Evolutionary conservation across 768 basidiomycete genomes (phyloP).

Genomic region (Tubosaeta sp.): DNA sequence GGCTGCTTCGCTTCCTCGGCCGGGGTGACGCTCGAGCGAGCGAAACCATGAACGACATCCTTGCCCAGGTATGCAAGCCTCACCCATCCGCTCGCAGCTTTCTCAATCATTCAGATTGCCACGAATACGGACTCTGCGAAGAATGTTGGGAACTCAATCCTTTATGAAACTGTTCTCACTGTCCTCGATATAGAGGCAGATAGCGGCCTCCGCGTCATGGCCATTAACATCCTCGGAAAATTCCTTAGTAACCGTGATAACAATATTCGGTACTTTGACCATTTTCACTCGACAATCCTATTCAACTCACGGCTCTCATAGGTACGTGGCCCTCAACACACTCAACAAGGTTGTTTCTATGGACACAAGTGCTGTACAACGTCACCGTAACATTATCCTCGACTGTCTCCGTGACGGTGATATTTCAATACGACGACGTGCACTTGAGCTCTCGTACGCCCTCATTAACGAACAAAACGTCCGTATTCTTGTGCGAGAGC

Average conservation of each 20-base stretch:
- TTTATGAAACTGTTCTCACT: conserved; percentile 96
- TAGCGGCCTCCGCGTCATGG: conserved; percentile 94
- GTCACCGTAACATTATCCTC: conserved; percentile 97
- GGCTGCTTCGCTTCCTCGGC: conserved; percentile 85
- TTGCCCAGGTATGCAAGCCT: conserved; percentile 68
- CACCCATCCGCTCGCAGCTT: not conserved
- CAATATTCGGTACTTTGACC: conserved; percentile 81
- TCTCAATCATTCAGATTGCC: conserved; percentile 63
- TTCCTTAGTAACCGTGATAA: conserved; percentile 97
- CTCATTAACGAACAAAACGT: conserved; percentile 95
- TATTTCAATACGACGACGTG: conserved; percentile 95
- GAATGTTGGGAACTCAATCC: conserved; percentile 96
- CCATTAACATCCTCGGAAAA: conserved; percentile 98
- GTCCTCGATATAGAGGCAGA: conserved; percentile 98
- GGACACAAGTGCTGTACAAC: conserved; percentile 97
- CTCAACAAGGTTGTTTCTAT: conserved; percentile 97
- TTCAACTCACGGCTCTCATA: conserved; percentile 28
- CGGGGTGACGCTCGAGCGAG: conserved; percentile 81
- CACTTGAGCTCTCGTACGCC: conserved; percentile 94
- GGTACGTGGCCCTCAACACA: conserved; percentile 97
- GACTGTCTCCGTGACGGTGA: conserved; percentile 99
- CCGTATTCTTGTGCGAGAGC: conserved; percentile 84
- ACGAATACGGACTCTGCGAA: conserved; percentile 98
- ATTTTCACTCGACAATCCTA: not conserved
- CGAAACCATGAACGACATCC: conserved; percentile 97